Base-by-base conservation (phyloP, 2,329 filamentous ascomycete species). In the Amphichorda felina region DNA sequence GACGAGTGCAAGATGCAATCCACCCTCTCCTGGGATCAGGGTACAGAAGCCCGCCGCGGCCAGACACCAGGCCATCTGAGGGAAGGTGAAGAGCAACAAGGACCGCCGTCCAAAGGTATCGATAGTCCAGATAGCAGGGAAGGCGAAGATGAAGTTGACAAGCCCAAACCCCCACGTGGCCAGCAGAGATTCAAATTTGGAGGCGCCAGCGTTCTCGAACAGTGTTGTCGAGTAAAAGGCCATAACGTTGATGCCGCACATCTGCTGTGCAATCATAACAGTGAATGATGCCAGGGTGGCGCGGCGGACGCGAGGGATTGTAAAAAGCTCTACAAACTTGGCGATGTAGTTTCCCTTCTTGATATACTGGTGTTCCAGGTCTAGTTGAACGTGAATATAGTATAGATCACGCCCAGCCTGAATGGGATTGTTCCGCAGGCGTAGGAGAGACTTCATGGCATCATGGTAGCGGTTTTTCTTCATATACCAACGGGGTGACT, bases 211-310 rank as follows among this genome's bases (percentile, higher is more conserved):
- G 1, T 78, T 53, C 22, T 54, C 46, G 46, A 78, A 78, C 13
- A 78, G 63, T 5, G 75, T 78, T 0, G 75, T 77, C 1, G 74
- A 80, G 55, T 87, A 86, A 54, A 86, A 86, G 1, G 80, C 77
- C 37, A 86, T 80, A 38, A 85, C 81, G 50, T 84, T 83, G 54
- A 82, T 70, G 35, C 57, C 70, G 45, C 76, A 81, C 70, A 82
- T 77, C 53, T 82, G 77, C 54, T 82, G 79, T 1, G 75, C 76
- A 46, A 82, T 76, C 85, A 93, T 93, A 44, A 89, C 82, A 2
- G 76, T 75, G 43, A 78, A 82, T 1, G 83, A 81, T 5, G 84
- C 85, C 21, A 82, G 66, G 4, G 78, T 88, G 3, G 86, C 86
- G 28, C 79, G 70, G 11, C 79, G 71, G 9, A 82, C 64, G 32